Base-by-base conservation (phyloP, 768 basidiomycete genomes). In the Hypsizygus marmoreus region DNA sequence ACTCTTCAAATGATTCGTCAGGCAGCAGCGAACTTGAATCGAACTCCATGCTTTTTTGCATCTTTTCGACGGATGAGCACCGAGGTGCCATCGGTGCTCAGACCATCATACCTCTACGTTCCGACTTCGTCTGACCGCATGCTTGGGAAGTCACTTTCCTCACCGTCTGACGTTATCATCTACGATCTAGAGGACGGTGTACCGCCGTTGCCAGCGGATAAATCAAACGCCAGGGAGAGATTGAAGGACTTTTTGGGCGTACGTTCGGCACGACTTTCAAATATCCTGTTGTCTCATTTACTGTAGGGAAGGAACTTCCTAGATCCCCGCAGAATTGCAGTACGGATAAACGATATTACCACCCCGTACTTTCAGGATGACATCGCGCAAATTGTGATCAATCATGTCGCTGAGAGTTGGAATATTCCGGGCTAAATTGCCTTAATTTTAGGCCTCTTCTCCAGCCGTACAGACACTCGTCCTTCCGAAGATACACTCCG, bases 161-260 rank as follows among this genome's bases (percentile, higher is more conserved):
- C 74, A 11, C 61, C 67, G 2, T 82, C 91, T 2, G 93, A 95
- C 49, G 75, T 86, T 32, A 71, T 93, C 26, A 85, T 92, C 19
- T 94, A 92, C 57, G 93, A 95, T 69, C 72, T 95, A 10, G 93
- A 95, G 62, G 93, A 95, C 62, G 88, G 88, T 49, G 81, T 95
- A 0, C 70, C 90, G 4, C 86, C 86, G 4, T 70, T 81, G 4
- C 75, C 79, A 23, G 65, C 69, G 20, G 81, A 82, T 47, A 89
- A 91, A 62, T 65, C 66, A 16, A 64, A 73, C 40, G 86, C 89
- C 0, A 72, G 89, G 47, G 58, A 60, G 6, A 71, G 80, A 6
- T 68, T 89, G 4, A 61, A 65, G 26, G 65, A 68, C 6, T 92
- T 87, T 58, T 66, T 88, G 22, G 60, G 65, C 33, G 89, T 81